Base-by-base conservation (phyloP, 352 stramenopile species). In the Globisporangium abappressorium region DNA sequence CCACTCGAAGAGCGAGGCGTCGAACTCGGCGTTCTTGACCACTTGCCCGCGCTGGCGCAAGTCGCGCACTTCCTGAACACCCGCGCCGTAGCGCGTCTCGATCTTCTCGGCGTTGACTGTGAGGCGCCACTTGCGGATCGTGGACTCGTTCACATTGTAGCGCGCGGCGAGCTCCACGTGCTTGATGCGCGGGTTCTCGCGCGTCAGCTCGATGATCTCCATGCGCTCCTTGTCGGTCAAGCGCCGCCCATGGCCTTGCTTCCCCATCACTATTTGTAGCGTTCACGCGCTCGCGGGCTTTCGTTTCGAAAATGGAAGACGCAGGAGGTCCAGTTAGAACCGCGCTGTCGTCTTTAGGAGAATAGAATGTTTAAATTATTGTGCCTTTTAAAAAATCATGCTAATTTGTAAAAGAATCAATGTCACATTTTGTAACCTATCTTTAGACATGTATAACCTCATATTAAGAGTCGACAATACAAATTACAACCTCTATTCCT, bases 221-320 rank as follows among this genome's bases (percentile, higher is more conserved):
- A 90, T 72, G 65, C 81, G 81, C 75, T 90, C 78, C 59, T 73
- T 77, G 70, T 87, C 82, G 4, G 82, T 90, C 30, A 90, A 73
- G 2, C 82, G 76, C 24, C 74, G 74, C 1, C 80, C 80, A 22
- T 65, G 64, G 57, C 80, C 76, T 56, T 84, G 79, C 70, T 74
- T 82, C 28, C 75, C 73, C 68, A 80, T 79, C 24, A 26, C 24
- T 26, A 26, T 26, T 1, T 28, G 5, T 43, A 5, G 38, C 22
- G 5, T n/a, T 18, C 15, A 1, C 41, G 15, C 41, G 36, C 26
- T 63, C n/a, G 12, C 36, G 2, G 24, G 24, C n/a, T 64, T 54
- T 47, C 5, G 11, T 62, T 11, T n/a, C 18, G 33, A 43, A 43
- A 60, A 60, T 60, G 55, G 20, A 58, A 57, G 38, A 20, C 38